Evolutionary conservation across 73 alveolate species (phyloP).

Genomic region (Durusdinium trenchii): DNA sequence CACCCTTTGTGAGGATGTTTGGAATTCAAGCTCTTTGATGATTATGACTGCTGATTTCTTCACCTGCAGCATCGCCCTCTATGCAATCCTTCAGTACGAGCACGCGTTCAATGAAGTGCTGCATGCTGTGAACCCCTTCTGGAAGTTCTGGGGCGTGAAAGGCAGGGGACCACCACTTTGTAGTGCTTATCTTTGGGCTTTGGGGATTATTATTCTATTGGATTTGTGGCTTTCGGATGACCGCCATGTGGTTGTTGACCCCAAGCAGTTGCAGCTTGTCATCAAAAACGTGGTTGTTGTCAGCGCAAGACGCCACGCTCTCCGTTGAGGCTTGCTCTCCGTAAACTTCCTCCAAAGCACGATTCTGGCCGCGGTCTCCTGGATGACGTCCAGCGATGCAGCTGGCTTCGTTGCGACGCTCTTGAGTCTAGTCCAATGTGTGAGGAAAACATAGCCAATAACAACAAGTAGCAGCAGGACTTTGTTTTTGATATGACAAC

Average conservation of each 20-base stretch:
- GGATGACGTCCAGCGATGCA: background rate
- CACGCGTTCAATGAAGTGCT: conserved; percentile 45
- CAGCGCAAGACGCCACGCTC: too few relatives aligned
- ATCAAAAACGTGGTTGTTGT: too few relatives aligned
- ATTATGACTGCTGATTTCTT: conserved; percentile 71
- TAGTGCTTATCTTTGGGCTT: too few relatives aligned
- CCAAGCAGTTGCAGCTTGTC: too few relatives aligned
- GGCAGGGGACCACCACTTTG: too few relatives aligned
- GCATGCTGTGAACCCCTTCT: conserved; percentile 43
- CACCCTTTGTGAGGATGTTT: conserved; percentile 38
- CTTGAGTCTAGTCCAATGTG: background rate
- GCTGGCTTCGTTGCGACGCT: conserved; percentile 38
- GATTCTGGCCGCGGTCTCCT: background rate
- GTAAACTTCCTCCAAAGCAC: conserved; percentile 46
- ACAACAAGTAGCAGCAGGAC: background rate
- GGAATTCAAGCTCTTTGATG: conserved; percentile 62
- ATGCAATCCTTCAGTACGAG: conserved; percentile 80
- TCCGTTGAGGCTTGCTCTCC: conserved; percentile 31
- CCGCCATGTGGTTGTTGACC: too few relatives aligned
- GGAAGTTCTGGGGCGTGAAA: conserved; percentile 74
- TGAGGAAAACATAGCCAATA: background rate
- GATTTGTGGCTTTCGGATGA: too few relatives aligned
- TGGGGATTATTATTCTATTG: too few relatives aligned
- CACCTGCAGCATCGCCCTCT: conserved; percentile 85
- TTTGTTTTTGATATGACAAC: too few relatives aligned